phyloP scores from a whole-genome alignment of 805 yeast genomes.

The Suhomyces prunicola region DNA sequence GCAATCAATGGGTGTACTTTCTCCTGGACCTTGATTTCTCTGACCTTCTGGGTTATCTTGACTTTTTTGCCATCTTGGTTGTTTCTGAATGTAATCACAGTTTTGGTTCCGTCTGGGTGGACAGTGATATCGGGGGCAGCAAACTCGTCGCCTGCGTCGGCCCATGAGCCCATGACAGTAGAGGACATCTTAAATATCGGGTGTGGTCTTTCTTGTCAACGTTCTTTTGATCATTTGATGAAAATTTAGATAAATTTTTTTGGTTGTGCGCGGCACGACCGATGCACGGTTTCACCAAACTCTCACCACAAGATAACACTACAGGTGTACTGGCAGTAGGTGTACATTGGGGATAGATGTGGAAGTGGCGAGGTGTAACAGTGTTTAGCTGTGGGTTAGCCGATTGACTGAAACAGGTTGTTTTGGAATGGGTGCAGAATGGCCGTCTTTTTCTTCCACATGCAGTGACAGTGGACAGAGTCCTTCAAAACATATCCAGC shows the following conservation, averaged over 20 bases:
- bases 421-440: not conserved
- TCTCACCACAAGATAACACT: not conserved
- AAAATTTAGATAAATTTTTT: slow-evolving; percentile 5
- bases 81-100: slow-evolving; percentile 72
- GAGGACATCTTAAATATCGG: slow-evolving; percentile 22
- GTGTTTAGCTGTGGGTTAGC: too few species aligned
- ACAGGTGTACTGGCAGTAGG: too few species aligned
- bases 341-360: too few species aligned
- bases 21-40: slow-evolving; percentile 72
- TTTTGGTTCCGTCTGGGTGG: slow-evolving; percentile 86
- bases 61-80: slow-evolving; percentile 80
- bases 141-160: slow-evolving; percentile 70
- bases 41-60: slow-evolving; percentile 82
- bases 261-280: not conserved
- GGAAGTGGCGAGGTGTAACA: too few species aligned
- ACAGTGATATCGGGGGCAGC: slow-evolving; percentile 70
- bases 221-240: not conserved
- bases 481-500: too few species aligned
- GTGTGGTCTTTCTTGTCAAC: too few species aligned
- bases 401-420: not conserved
- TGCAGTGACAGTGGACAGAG: too few species aligned
- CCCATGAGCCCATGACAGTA: slow-evolving; percentile 54
- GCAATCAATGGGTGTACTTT: slow-evolving; percentile 84
- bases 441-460: too few species aligned
- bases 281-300: not conserved